phyloP scores from a whole-genome alignment of 2,329 filamentous ascomycete genomes.

The Camillea tinctor region DNA sequence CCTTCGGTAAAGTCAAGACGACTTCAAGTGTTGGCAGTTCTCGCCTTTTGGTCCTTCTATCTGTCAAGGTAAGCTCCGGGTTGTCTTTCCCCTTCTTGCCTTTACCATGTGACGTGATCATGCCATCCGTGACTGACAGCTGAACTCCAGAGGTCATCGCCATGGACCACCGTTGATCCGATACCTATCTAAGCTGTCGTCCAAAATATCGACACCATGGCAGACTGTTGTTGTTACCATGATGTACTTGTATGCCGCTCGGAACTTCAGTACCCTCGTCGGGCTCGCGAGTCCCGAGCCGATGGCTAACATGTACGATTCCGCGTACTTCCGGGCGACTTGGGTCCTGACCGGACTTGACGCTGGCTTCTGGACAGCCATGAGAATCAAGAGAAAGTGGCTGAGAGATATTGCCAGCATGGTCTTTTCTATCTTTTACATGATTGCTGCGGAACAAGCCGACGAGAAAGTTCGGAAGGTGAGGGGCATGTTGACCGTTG shows the following conservation, averaged over 20 bases:
- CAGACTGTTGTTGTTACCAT: constrained; percentile 85
- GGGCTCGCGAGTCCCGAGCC: constrained; percentile 92
- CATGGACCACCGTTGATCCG: constrained; percentile 83
- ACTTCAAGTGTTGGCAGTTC: constrained; percentile 85
- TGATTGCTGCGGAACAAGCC: constrained; percentile 88
- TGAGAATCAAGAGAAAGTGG: constrained; percentile 80
- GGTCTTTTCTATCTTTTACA: constrained; percentile 84
- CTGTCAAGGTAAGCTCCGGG: constrained; percentile 61
- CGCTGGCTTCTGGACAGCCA: constrained; percentile 97
- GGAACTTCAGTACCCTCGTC: constrained; percentile 91
- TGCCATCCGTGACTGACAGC: constrained; percentile 14
- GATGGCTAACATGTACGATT: constrained; percentile 88
- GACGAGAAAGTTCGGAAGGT: constrained; percentile 97
- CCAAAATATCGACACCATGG: constrained; percentile 76
- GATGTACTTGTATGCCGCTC: constrained; percentile 84
- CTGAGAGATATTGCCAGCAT: constrained; percentile 79
- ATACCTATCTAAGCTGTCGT: constrained; percentile 68
- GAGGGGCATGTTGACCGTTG: constrained; percentile 79
- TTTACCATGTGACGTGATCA: not conserved
- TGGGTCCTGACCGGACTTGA: constrained; percentile 95
- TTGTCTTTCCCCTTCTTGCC: not conserved
- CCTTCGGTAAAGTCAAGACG: constrained; percentile 90
- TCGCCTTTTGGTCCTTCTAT: constrained; percentile 89
- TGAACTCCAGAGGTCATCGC: constrained; percentile 65
- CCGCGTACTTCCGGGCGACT: constrained; percentile 91